These are phyloP conservation scores for Vitis rupestris DNA, from an alignment of 164 flowering plant species.

Conservation along the genomic window DNA sequence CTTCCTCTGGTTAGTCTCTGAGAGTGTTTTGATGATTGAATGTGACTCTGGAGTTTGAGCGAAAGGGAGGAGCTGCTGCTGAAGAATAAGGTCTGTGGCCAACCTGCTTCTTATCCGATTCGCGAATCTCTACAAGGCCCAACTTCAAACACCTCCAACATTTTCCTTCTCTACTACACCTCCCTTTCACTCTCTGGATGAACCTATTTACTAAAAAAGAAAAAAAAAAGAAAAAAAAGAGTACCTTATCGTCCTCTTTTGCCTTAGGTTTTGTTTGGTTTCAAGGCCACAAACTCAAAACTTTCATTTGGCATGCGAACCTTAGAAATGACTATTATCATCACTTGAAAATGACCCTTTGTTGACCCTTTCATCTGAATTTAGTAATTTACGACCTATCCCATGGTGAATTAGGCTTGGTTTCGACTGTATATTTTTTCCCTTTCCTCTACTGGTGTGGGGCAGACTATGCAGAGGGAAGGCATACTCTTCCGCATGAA, in stretches of 20 bases:
- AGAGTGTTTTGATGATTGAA: constrained; percentile 43
- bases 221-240: no score
- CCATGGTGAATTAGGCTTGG: no score
- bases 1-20: constrained; percentile 38
- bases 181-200: neutral
- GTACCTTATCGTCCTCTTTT: constrained; percentile 7
- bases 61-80: constrained; percentile 66
- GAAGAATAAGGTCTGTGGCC: constrained; percentile 60
- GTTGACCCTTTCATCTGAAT: neutral
- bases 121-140: constrained; percentile 72
- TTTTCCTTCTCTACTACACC: constrained; percentile 18
- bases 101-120: constrained; percentile 56
- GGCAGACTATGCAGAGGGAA: neutral
- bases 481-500: neutral
- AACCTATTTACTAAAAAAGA: neutral
- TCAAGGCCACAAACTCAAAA: no score
- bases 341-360: constrained; percentile 1
- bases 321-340: neutral
- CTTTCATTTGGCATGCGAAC: no score
- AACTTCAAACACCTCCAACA: constrained; percentile 62
- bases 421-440: no score
- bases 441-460: neutral
- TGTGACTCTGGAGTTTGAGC: constrained; percentile 38
- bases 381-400: neutral
- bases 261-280: no score